These are phyloP conservation scores for Moesziomyces globuligerus DNA, from an alignment of 1,284 basidiomycete species.

Conservation along the genomic window DNA sequence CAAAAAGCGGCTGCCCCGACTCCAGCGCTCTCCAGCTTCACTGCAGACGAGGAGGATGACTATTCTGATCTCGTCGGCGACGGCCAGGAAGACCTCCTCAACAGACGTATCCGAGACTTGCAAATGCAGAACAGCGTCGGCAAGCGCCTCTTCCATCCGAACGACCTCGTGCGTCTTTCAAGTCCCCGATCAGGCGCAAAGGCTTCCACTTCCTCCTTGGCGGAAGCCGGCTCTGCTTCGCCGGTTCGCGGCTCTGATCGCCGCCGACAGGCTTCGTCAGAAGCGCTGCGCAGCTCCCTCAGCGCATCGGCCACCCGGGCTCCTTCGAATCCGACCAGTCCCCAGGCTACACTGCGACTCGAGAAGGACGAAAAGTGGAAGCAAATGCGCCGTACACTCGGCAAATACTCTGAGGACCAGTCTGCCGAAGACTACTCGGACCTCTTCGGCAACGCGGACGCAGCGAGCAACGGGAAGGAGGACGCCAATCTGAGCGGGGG, in stretches of 20 bases:
- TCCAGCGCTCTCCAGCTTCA: slow-evolving; percentile 19
- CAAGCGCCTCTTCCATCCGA: slow-evolving; percentile 55
- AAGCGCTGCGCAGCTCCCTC: slow-evolving; percentile 32
- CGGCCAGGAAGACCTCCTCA: slow-evolving; percentile 49
- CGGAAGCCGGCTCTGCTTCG: slow-evolving; percentile 4
- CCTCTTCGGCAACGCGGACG: slow-evolving; percentile 43
- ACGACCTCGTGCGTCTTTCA: slow-evolving; percentile 45
- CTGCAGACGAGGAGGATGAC: slow-evolving; percentile 70
- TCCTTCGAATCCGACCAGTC: slow-evolving; percentile 34
- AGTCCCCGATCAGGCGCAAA: slow-evolving; percentile 1
- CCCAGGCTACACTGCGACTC: slow-evolving; percentile 29
- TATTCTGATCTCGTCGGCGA: slow-evolving; percentile 59
- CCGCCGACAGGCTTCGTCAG: slow-evolving; percentile 33
- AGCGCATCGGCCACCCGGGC: slow-evolving; percentile 17
- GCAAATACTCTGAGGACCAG: slow-evolving; percentile 52
- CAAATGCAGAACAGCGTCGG: slow-evolving; percentile 52
- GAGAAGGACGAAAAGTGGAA: slow-evolving; percentile 51
- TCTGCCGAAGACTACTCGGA: slow-evolving; percentile 58
- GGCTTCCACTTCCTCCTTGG: not conserved
- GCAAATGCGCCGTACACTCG: slow-evolving; percentile 50
- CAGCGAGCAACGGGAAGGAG: slow-evolving; percentile 23
- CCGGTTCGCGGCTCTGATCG: slow-evolving; percentile 15
- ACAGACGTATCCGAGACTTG: slow-evolving; percentile 47
- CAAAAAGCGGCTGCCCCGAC: slow-evolving; percentile 3
- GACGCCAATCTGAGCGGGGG: slow-evolving; percentile 28